A percentile compares a stretch with the other conserved stretches of the same genome.
Evolutionary conservation across 2,329 filamentous ascomycete genomes (phyloP).

Genomic region (Teratosphaeria gauchensis): DNA sequence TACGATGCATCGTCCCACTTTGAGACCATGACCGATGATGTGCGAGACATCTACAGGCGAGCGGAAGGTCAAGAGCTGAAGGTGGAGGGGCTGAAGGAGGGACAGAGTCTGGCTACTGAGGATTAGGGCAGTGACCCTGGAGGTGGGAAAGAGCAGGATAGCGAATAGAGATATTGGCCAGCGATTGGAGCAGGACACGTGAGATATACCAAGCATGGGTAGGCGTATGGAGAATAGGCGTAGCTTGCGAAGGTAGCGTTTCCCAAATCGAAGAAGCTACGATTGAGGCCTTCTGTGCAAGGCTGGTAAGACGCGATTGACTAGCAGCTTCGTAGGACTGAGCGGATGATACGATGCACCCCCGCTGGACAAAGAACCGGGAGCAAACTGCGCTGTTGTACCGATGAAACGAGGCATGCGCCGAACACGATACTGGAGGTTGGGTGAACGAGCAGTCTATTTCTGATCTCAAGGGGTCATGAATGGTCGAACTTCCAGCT

Average conservation of each 20-base stretch:
- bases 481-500: too few species aligned
- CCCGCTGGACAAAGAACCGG: not conserved
- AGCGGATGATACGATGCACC: not conserved
- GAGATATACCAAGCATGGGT: not conserved
- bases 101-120: constrained; percentile 60
- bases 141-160: not conserved
- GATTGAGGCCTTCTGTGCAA: not conserved
- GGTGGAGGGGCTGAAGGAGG: constrained; percentile 78
- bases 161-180: not conserved
- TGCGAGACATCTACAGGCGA: constrained; percentile 83
- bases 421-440: too few species aligned
- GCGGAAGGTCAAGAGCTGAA: constrained; percentile 75
- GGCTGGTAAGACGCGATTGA: not conserved
- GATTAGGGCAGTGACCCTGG: constrained; percentile 28
- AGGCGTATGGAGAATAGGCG: not conserved
- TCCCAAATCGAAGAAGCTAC: not conserved
- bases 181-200: not conserved
- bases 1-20: constrained; percentile 98
- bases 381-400: too few species aligned
- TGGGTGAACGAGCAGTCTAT: too few species aligned
- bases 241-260: not conserved
- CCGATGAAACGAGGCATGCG: too few species aligned
- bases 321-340: not conserved
- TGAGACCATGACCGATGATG: constrained; percentile 87
- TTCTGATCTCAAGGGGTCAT: too few species aligned